Evolutionary conservation across 2,329 filamentous ascomycete genomes (phyloP), one percentile per base, ranked within the genome.

Genomic region (Lasiodiplodia sp.): DNA sequence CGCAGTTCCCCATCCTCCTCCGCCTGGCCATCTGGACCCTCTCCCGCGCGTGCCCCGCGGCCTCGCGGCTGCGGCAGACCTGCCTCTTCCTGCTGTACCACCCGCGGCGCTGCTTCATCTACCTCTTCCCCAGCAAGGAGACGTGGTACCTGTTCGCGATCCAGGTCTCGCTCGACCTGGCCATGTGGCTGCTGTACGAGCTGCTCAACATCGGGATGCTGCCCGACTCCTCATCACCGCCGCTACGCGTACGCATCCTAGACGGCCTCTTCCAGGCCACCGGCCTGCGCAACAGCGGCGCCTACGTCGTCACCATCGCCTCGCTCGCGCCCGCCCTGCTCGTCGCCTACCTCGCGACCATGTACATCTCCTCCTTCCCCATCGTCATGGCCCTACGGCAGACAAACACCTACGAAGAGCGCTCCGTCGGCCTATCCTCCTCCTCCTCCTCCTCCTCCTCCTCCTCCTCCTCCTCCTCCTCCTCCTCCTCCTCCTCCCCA

Each of bases 391-490:
- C 86, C 0, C 87, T 90, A 79, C 86, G 90, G 34, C 88, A 90
- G 75, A 90, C 89, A 49, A 92, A 92, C 73, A 87, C 91, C 37
- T 92, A 92, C 74, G 90, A 92, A 75, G 90, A 92, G 73, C 83
- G 88, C 7, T 89, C 87, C 0, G 81, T 92, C 1, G 89, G 89
- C 0, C 86, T 90, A 38, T 87, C 89, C 69, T 79, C 74, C n/a
- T 11, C n/a, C n/a, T 10, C 53, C 8, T 12, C 53, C 10, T 12
- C 53, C 53, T 68, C 57, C 23, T 71, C 71, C 53, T 63, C 72
- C 25, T 5, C 18, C 23, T 7, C 6, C 28, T 5, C 28, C 28
- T 34, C 47, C 14, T 34, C 25, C 16, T 28, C 23, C 12, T 28
- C 56, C n/a, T 11, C n/a, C n/a, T 10, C 53, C 8, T 12, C 53